phyloP scores from a whole-genome alignment of 306 rosid species.

The Erythrophleum fordii region DNA sequence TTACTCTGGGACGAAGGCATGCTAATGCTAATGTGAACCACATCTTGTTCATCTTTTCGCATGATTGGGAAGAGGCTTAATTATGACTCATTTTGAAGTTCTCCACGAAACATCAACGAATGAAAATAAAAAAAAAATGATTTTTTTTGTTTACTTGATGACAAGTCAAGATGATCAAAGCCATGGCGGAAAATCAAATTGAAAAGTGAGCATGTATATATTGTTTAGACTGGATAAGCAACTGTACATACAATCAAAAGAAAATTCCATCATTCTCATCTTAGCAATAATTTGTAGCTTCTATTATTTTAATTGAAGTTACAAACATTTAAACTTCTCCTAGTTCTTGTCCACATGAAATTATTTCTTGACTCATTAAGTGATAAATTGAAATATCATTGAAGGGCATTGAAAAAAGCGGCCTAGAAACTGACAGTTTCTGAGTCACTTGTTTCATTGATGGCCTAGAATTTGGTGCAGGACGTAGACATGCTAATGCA shows the following conservation, averaged over 20 bases:
- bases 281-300: neutral
- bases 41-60: no score
- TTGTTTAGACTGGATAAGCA: neutral
- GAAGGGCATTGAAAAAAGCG: neutral
- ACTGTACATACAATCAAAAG: neutral
- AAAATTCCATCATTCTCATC: neutral
- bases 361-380: neutral
- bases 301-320: neutral
- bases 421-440: constrained; percentile 6
- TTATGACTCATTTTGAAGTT: no score
- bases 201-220: neutral
- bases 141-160: no score
- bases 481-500: constrained; percentile 5
- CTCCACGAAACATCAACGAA: no score
- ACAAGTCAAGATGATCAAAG: no score
- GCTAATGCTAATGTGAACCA: no score
- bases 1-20: no score
- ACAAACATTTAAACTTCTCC: neutral
- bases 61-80: no score
- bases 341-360: neutral
- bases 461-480: neutral
- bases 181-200: neutral
- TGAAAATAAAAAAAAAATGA: no score
- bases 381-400: neutral
- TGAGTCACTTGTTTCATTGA: constrained; percentile 14